Evolutionary conservation across 805 yeast genomes (phyloP).

Genomic region (Sungouiozyma intestinalis): DNA sequence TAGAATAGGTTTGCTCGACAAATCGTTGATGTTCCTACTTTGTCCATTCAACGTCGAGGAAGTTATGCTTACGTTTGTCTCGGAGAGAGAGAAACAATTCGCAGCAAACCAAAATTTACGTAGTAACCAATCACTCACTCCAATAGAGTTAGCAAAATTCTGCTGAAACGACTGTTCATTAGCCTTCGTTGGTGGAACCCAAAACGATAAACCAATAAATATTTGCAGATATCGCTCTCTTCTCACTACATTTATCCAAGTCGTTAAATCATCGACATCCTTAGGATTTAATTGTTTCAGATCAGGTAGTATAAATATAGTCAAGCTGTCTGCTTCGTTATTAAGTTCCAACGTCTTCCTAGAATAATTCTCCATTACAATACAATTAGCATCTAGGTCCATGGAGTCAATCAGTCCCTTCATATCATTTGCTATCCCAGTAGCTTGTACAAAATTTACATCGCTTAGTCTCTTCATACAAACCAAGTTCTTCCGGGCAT

Average conservation of each 20-base stretch:
- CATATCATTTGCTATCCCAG: neutral
- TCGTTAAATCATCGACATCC: conserved; percentile 10
- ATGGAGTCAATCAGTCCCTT: neutral
- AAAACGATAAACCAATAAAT: conserved; percentile 9
- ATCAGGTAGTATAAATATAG: conserved; percentile 12
- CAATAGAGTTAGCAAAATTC: conserved; percentile 7
- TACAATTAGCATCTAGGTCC: neutral
- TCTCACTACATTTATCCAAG: conserved; percentile 5
- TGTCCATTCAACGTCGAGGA: conserved; percentile 3
- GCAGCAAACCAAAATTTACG: conserved; percentile 32
- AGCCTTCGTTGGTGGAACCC: conserved; percentile 1
- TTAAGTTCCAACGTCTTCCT: neutral
- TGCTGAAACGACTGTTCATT: neutral
- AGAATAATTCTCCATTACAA: neutral
- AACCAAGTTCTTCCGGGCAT: conserved; percentile 12
- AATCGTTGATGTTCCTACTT: conserved; percentile 3
- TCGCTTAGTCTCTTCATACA: conserved; percentile 8
- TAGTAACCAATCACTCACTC: conserved; percentile 27
- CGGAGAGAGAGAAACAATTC: neutral
- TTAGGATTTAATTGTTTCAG: conserved; percentile 7
- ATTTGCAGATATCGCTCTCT: neutral
- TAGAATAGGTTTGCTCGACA: neutral
- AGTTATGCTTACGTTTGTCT: neutral
- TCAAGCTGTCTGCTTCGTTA: neutral
- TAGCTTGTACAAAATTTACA: neutral